Evolutionary conservation across 306 rosid genomes (phyloP), one percentile per base, ranked within the genome.

Genomic region (Macrotyloma uniflorum): DNA sequence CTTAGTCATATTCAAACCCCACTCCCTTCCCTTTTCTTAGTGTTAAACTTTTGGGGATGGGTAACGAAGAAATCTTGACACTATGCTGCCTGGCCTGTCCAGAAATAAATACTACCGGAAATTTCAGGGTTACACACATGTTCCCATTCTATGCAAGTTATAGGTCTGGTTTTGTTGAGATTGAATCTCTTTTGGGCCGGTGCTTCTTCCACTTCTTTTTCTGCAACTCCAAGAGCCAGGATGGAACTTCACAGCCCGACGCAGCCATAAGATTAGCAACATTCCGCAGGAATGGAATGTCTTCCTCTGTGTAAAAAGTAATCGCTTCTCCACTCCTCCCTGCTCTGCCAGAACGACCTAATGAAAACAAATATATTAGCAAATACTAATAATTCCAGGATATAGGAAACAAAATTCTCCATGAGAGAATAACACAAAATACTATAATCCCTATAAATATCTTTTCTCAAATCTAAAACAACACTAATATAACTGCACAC

Each of bases 261-360:
- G 94, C 72, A 46, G 89, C 73, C 97, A 95, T 95, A 46, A 85
- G 87, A 78, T 93, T 95, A 35, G 99, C 96, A 62, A 95, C 81
- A 69, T 91, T 95, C 70, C 93, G 82, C 72, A 95, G 80, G 78
- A 87, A 91, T 9, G 96, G 96, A 54, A 93, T 83, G 77, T 93
- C 98, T 9, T 86, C 93, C 79, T 93, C 96, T 9, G 99, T 86
- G 85, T 89, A 95, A 75, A 91, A 86, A 38, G 99, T 95, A 63
- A 93, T 87, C 2, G 99, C 98, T 87, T 91, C 93, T 30, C 99
- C 99, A 8, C 78, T 84, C 84, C 98, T 91, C 77, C 98, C 99
- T 8, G 99, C 99, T 90, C 99, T 83, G 62, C 99, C 99, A 62
- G 97, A 86, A 16, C 96, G 99, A 80, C 99, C 99, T 95, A 79